Evolutionary conservation across 106 monocot species (phyloP).

Genomic region (Allium fistulosum): DNA sequence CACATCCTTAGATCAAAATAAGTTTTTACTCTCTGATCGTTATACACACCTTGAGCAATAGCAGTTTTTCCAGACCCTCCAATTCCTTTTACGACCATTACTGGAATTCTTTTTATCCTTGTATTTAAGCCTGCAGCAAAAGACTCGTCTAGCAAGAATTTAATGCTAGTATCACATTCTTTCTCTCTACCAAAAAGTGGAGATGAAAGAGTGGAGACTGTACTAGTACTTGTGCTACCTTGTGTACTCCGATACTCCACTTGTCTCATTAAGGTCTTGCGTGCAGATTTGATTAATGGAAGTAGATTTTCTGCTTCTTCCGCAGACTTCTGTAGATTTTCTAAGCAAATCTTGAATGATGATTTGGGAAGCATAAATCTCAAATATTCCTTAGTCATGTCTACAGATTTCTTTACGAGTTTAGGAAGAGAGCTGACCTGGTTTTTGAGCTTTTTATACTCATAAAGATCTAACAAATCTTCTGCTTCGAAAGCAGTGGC

Average conservation of each 20-base stretch:
- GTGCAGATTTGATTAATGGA: background rate
- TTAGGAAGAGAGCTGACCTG: background rate
- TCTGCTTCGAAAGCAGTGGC: background rate
- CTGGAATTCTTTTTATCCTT: background rate
- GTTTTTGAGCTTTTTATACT: background rate
- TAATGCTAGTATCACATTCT: constrained; percentile 1
- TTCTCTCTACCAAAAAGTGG: constrained; percentile 3
- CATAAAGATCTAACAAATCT: background rate
- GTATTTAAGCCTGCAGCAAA: background rate
- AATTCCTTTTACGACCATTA: constrained; percentile 12
- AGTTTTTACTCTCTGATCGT: background rate
- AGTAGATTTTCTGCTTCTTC: background rate
- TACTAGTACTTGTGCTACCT: background rate
- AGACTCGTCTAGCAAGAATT: background rate
- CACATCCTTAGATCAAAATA: constrained; percentile 25
- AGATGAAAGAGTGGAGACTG: background rate
- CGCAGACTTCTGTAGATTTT: background rate
- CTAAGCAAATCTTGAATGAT: background rate
- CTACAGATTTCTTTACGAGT: background rate
- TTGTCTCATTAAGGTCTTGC: background rate
- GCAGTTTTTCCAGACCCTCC: constrained; percentile 40
- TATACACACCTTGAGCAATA: constrained; percentile 27
- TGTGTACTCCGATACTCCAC: background rate
- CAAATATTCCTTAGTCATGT: background rate
- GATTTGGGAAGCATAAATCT: background rate